Percentiles rank a stretch among this genome's conserved stretches.
Conservation (phyloP, 768 basidiomycete genomes). For the Lanmaoa pseudosensibilis region DNA sequence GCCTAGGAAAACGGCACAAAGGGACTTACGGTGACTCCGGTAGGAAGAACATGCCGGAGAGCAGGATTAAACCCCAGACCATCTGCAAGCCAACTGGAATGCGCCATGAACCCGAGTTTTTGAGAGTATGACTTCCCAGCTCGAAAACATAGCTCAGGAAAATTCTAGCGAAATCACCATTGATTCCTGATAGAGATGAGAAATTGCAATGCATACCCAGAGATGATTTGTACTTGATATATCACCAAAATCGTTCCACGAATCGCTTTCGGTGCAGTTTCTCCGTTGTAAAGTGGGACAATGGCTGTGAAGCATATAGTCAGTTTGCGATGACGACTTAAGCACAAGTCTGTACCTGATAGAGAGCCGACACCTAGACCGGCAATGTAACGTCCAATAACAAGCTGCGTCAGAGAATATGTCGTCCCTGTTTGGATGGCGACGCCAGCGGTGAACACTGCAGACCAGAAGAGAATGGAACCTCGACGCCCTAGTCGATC, state of each 20-base stretch:
- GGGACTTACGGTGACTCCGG: conserved; percentile 71
- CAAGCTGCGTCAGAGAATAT: conserved; percentile 61
- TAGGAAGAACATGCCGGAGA: conserved; percentile 71
- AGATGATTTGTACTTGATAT: conserved; percentile 77
- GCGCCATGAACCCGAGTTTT: conserved; percentile 67
- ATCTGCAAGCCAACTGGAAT: conserved; percentile 76
- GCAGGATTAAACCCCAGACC: conserved; percentile 63
- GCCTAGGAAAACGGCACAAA: not conserved
- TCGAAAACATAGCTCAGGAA: conserved; percentile 74
- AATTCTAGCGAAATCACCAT: conserved; percentile 41
- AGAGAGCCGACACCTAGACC: conserved; percentile 78
- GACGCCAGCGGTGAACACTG: conserved; percentile 67
- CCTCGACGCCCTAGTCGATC: conserved; percentile 71
- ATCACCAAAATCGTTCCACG: conserved; percentile 72
- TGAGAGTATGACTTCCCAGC: conserved; percentile 57
- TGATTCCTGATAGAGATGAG: not conserved
- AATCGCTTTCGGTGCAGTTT: conserved; percentile 72
- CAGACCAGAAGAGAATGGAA: conserved; percentile 75
- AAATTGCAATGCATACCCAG: conserved; percentile 46
- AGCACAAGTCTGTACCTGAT: conserved; percentile 47
- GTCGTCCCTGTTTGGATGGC: conserved; percentile 68
- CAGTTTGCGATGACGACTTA: not conserved
- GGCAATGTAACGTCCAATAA: conserved; percentile 71
- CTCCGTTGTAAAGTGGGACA: conserved; percentile 74
- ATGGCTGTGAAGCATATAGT: conserved; percentile 38